phyloP scores from a whole-genome alignment of 176 grass and related monocot species.

The Oryza glaberrima region DNA sequence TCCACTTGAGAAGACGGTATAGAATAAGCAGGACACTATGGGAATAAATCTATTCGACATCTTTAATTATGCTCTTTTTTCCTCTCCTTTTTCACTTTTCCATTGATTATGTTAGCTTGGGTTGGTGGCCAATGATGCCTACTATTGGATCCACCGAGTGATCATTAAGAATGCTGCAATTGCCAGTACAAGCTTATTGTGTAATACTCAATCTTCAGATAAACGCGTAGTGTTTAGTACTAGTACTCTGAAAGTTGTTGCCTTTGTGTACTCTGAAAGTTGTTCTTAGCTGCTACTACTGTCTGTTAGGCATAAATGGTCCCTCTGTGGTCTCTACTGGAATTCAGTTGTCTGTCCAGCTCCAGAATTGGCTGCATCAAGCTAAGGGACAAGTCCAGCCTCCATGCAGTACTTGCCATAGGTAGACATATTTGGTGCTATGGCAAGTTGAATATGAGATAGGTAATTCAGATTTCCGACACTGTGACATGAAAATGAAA shows the following conservation, averaged over 20 bases:
- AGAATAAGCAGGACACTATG: background rate
- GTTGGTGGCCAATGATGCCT: conserved; percentile 23
- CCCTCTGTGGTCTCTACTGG: conserved; percentile 18
- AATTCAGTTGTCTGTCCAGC: conserved; percentile 2
- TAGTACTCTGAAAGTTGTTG: background rate
- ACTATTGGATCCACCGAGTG: background rate
- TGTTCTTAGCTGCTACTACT: background rate
- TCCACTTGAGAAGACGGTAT: background rate
- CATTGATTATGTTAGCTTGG: background rate
- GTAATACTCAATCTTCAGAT: background rate
- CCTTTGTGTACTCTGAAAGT: background rate
- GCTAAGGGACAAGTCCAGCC: background rate
- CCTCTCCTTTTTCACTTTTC: background rate
- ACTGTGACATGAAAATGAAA: background rate
- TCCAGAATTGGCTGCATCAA: background rate
- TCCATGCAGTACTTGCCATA: background rate
- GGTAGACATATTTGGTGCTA: background rate
- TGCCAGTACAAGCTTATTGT: conserved; percentile 8
- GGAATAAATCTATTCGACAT: background rate
- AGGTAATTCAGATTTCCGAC: background rate
- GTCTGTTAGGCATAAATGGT: background rate
- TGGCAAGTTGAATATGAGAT: background rate
- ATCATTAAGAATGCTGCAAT: conserved; percentile 6
- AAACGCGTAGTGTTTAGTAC: background rate
- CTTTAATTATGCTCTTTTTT: background rate